Percentiles rank a stretch among this genome's conserved stretches.
Evolutionary conservation across 495 filamentous ascomycete genomes (phyloP).

Genomic region (Daldinia concentrica): DNA sequence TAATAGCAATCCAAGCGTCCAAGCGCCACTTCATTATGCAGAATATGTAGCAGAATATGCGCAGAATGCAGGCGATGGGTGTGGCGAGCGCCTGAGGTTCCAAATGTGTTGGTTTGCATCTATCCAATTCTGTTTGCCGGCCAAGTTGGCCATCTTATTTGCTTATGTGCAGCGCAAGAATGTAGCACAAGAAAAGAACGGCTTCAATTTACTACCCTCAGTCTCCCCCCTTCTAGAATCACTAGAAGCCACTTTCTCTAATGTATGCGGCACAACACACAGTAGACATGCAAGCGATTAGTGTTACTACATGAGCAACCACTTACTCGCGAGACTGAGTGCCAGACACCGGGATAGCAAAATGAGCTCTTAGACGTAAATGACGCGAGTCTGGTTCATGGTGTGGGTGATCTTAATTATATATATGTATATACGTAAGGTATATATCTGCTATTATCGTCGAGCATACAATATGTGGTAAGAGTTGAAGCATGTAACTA

Average conservation of each 20-base stretch:
- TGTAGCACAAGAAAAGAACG: conserved; percentile 13
- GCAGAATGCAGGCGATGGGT: conserved; percentile 24
- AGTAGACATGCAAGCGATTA: conserved; percentile 8
- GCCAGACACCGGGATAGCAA: conserved; percentile 13
- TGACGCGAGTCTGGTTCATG: neutral
- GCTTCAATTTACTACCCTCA: conserved; percentile 2
- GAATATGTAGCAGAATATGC: conserved; percentile 22
- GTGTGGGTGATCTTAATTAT: neutral
- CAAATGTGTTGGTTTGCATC: conserved; percentile 38
- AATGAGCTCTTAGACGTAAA: neutral
- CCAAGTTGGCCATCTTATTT: conserved; percentile 15
- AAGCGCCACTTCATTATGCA: conserved; percentile 42
- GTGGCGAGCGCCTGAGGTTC: conserved; percentile 37
- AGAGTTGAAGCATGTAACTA: no score
- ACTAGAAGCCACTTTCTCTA: conserved; percentile 20
- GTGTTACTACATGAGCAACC: neutral
- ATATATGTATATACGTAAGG: neutral
- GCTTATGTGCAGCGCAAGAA: conserved; percentile 18
- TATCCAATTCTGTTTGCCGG: conserved; percentile 24
- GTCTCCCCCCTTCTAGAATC: conserved; percentile 11
- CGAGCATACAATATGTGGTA: no score
- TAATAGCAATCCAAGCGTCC: neutral
- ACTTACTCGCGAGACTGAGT: neutral
- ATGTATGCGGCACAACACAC: conserved; percentile 19
- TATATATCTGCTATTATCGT: neutral